phyloP scores from a whole-genome alignment of 768 basidiomycete genomes.

The Phlegmacium glaucopus region DNA sequence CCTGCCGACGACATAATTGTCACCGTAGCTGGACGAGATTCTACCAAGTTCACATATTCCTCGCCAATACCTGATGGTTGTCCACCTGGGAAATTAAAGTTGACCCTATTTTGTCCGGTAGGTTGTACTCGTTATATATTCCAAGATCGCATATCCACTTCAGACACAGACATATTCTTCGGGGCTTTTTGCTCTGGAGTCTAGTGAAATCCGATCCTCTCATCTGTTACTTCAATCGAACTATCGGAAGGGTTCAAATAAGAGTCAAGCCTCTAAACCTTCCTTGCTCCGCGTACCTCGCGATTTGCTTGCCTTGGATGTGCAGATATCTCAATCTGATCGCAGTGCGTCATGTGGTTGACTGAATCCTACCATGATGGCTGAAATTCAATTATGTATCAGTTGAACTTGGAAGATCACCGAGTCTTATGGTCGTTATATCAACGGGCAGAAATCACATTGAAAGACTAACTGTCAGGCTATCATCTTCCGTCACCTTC shows the following conservation, averaged over 20 bases:
- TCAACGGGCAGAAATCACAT: constrained; percentile 68
- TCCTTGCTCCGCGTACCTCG: constrained; percentile 52
- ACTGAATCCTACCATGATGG: neutral
- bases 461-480: constrained; percentile 46
- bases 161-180: constrained; percentile 56
- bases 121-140: constrained; percentile 21
- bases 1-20: constrained; percentile 60
- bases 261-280: constrained; percentile 30
- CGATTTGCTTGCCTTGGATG: constrained; percentile 60
- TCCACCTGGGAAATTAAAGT: constrained; percentile 51
- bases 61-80: constrained; percentile 38
- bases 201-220: constrained; percentile 62
- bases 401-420: constrained; percentile 67
- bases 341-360: constrained; percentile 27
- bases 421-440: constrained; percentile 53
- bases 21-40: constrained; percentile 58
- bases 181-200: constrained; percentile 68
- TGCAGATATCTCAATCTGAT: constrained; percentile 58
- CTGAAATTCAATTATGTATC: constrained; percentile 7
- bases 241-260: constrained; percentile 39
- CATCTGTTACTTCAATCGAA: constrained; percentile 66
- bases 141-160: constrained; percentile 1
- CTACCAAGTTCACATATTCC: constrained; percentile 56
- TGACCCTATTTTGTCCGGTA: constrained; percentile 73
- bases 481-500: constrained; percentile 55